Evolutionary conservation across 805 yeast species (phyloP).

Genomic region (Cyberlindnera sargentensis): DNA sequence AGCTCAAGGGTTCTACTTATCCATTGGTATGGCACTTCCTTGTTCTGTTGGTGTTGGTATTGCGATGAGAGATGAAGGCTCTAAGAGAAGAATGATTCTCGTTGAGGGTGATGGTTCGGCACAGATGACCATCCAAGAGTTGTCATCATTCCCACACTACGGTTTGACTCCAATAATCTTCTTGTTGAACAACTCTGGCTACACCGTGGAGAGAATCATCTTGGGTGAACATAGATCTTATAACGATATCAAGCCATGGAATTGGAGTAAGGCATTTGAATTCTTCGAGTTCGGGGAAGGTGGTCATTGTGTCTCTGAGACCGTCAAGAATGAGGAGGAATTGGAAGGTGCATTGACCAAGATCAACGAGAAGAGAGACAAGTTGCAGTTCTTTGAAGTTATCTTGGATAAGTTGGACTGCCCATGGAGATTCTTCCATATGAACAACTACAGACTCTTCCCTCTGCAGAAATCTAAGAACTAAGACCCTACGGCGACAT

Average conservation of each 20-base stretch:
- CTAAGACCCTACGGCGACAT: too few relatives aligned
- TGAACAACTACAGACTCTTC: constrained; percentile 29
- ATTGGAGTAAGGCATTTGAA: constrained; percentile 64
- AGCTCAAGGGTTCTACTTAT: constrained; percentile 71
- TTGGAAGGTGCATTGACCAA: constrained; percentile 24
- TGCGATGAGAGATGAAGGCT: constrained; percentile 53
- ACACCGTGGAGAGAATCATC: constrained; percentile 83
- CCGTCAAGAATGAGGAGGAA: constrained; percentile 34
- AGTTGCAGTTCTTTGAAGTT: constrained; percentile 51
- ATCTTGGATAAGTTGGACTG: constrained; percentile 52
- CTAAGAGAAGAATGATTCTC: constrained; percentile 52
- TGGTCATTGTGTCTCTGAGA: constrained; percentile 19
- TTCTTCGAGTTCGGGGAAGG: constrained; percentile 45
- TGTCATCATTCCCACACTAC: constrained; percentile 55
- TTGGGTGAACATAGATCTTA: constrained; percentile 70
- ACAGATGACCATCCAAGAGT: constrained; percentile 88
- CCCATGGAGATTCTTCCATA: constrained; percentile 51
- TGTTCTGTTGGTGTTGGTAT: constrained; percentile 77
- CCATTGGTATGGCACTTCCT: constrained; percentile 87
- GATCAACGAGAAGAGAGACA: constrained; percentile 22
- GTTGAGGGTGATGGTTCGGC: constrained; percentile 93
- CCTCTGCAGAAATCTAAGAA: constrained; percentile 5
- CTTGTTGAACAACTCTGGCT: constrained; percentile 78
- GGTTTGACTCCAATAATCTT: constrained; percentile 62
- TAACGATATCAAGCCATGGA: constrained; percentile 84